phyloP scores from a whole-genome alignment of 768 basidiomycete species.

The Suillus tomentosus region DNA sequence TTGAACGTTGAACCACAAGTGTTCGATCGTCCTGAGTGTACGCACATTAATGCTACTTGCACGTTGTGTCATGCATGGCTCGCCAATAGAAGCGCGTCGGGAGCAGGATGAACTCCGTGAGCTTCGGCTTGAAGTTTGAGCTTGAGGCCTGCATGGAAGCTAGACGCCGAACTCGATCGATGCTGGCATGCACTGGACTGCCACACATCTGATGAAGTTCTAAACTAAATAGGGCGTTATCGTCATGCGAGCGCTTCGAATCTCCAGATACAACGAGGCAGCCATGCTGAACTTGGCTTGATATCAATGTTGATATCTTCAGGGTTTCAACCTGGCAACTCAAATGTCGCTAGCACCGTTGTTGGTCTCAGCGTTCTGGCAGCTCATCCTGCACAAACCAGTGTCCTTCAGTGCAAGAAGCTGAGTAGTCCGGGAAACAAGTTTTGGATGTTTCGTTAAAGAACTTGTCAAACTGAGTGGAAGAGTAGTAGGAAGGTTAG shows the following conservation, averaged over 20 bases:
- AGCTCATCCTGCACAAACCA: constrained; percentile 47
- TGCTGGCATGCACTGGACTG: not conserved
- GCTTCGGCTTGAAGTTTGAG: not conserved
- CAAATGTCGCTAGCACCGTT: constrained; percentile 51
- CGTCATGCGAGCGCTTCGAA: constrained; percentile 37
- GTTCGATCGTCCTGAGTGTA: not conserved
- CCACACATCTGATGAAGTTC: not conserved
- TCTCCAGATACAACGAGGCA: constrained; percentile 54
- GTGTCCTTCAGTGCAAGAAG: constrained; percentile 3
- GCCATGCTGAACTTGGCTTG: constrained; percentile 45
- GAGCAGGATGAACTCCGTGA: not conserved
- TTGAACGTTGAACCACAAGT: not conserved
- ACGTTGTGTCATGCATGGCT: not conserved
- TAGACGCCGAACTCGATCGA: not conserved
- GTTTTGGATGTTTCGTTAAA: no score
- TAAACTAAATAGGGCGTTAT: constrained; percentile 24
- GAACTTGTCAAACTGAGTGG: no score
- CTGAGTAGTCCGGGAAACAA: no score
- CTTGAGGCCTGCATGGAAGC: not conserved
- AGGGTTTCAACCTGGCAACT: constrained; percentile 42
- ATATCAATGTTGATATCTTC: constrained; percentile 46
- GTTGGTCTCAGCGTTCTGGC: constrained; percentile 49
- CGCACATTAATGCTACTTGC: not conserved
- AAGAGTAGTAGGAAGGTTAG: no score
- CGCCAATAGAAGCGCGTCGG: not conserved